phyloP scores from a whole-genome alignment of 345 rosid genomes.

The Turritis glabra region DNA sequence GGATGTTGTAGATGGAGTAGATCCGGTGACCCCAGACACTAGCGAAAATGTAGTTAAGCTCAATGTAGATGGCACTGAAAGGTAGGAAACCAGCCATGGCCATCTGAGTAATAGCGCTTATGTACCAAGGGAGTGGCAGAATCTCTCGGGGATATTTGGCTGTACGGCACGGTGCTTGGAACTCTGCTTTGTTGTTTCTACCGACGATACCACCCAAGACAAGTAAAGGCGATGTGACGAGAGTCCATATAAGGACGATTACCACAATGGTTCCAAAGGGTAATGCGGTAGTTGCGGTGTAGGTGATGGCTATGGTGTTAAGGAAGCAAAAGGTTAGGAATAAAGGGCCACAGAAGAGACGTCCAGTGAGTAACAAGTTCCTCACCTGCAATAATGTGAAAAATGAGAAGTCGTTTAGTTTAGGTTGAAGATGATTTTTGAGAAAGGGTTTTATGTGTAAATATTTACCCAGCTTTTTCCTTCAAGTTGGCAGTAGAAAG shows the following conservation, averaged over 20 bases:
- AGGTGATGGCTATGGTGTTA: constrained; percentile 75
- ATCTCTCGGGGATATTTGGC: constrained; percentile 82
- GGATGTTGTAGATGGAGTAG: constrained; percentile 83
- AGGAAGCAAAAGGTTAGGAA: constrained; percentile 86
- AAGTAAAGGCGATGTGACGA: constrained; percentile 75
- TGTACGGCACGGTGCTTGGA: constrained; percentile 87
- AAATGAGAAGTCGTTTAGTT: not conserved
- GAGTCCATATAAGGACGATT: constrained; percentile 73
- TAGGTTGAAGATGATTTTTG: not conserved
- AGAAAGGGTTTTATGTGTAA: not conserved
- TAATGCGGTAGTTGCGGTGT: constrained; percentile 76
- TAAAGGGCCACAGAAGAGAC: constrained; percentile 89
- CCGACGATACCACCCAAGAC: constrained; percentile 90
- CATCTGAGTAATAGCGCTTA: constrained; percentile 83
- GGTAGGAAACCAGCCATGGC: constrained; percentile 89
- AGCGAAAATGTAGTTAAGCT: constrained; percentile 84
- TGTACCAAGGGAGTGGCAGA: constrained; percentile 75
- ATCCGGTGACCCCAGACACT: constrained; percentile 93
- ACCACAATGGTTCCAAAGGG: constrained; percentile 85
- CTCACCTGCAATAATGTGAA: constrained; percentile 52
- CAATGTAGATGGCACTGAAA: constrained; percentile 84
- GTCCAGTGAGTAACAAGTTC: constrained; percentile 69
- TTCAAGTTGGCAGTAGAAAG: constrained; percentile 93
- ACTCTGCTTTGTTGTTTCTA: constrained; percentile 79
- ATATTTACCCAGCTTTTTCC: constrained; percentile 78